Evolutionary conservation across 129 eudicot genomes (phyloP).

Genomic region (Glebionis coronaria): DNA sequence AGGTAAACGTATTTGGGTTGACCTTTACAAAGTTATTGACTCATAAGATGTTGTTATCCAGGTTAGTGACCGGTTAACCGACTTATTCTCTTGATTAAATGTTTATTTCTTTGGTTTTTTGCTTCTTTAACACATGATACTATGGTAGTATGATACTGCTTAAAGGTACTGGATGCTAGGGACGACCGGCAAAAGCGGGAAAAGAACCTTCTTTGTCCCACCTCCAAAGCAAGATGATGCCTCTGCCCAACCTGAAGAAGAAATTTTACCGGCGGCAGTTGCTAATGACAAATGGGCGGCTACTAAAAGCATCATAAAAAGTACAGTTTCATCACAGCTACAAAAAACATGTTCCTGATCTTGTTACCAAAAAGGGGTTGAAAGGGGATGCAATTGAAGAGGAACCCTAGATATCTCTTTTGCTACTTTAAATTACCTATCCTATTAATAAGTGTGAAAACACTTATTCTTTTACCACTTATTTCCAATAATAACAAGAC

Average conservation of each 20-base stretch:
- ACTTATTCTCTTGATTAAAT: neutral
- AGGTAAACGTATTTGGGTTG: constrained; percentile 99
- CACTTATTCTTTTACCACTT: no score
- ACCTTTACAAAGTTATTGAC: constrained; percentile 95
- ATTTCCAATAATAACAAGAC: no score
- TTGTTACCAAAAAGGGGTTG: constrained; percentile 55
- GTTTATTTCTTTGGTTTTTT: neutral
- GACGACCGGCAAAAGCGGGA: constrained; percentile 99
- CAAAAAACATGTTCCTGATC: constrained; percentile 70
- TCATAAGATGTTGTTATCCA: constrained; percentile 98
- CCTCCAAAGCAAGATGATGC: constrained; percentile 70
- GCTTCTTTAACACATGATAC: neutral
- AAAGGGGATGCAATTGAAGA: constrained; percentile 43
- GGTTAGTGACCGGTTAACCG: constrained; percentile 40
- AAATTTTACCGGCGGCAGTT: constrained; percentile 21
- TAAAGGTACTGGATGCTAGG: constrained; percentile 94
- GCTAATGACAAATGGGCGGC: constrained; percentile 49
- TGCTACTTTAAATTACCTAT: neutral
- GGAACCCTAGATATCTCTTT: constrained; percentile 6
- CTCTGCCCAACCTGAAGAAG: constrained; percentile 23
- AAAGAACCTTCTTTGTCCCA: constrained; percentile 88
- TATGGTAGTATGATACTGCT: neutral
- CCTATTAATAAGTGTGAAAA: no score
- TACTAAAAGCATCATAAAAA: constrained; percentile 63
- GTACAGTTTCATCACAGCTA: constrained; percentile 61